Evolutionary conservation across 2,329 filamentous ascomycete genomes (phyloP).

Genomic region (Aspergillus eucalypticola): DNA sequence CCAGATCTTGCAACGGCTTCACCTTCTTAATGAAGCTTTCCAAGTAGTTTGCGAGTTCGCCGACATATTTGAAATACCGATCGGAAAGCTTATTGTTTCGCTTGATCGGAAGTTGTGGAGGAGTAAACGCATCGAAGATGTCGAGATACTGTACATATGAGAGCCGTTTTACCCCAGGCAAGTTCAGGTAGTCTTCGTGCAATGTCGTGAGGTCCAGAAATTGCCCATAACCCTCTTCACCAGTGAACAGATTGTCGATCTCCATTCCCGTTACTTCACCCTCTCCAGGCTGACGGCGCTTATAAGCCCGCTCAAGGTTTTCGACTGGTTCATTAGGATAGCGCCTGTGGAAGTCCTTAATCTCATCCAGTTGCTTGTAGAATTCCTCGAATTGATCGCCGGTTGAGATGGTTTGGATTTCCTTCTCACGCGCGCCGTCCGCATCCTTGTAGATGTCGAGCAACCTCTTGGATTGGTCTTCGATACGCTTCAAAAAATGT

Average conservation of each 20-base stretch:
- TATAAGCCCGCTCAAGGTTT: slow-evolving; percentile 91
- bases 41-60: slow-evolving; percentile 76
- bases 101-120: slow-evolving; percentile 72
- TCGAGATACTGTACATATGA: slow-evolving; percentile 93
- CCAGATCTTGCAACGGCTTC: slow-evolving; percentile 80
- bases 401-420: slow-evolving; percentile 79
- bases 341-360: slow-evolving; percentile 83
- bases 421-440: slow-evolving; percentile 68
- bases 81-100: slow-evolving; percentile 85
- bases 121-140: slow-evolving; percentile 80
- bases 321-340: slow-evolving; percentile 95
- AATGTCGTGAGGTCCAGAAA: slow-evolving; percentile 84
- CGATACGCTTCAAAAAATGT: slow-evolving; percentile 82
- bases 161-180: slow-evolving; percentile 80
- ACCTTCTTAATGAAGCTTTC: slow-evolving; percentile 85
- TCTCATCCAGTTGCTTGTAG: slow-evolving; percentile 76
- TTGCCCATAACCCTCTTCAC: slow-evolving; percentile 89
- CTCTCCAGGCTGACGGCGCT: slow-evolving; percentile 65
- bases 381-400: slow-evolving; percentile 90
- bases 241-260: slow-evolving; percentile 90
- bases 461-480: slow-evolving; percentile 78
- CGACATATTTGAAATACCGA: slow-evolving; percentile 87
- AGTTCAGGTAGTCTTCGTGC: slow-evolving; percentile 87
- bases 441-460: slow-evolving; percentile 82
- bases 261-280: slow-evolving; percentile 65